phyloP scores from a whole-genome alignment of 2,329 filamentous ascomycete species.

The Eutypella sp. region DNA sequence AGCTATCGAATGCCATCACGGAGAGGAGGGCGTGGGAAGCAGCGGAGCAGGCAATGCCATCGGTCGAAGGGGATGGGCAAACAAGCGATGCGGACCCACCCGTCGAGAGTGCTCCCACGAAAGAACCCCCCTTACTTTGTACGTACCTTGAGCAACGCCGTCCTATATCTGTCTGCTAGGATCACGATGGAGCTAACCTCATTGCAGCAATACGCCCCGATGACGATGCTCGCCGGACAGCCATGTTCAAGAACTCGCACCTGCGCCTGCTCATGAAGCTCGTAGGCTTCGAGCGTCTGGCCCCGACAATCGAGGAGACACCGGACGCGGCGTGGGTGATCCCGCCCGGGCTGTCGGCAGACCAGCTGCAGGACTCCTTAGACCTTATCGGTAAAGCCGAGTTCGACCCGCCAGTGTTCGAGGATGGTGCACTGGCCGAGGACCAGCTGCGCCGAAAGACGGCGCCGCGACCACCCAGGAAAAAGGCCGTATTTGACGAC shows the following conservation, averaged over 20 bases:
- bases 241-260: constrained; percentile 86
- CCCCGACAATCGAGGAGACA: constrained; percentile 58
- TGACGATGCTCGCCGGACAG: constrained; percentile 60
- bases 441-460: constrained; percentile 73
- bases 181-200: constrained; percentile 22
- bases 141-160: constrained; percentile 27
- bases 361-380: constrained; percentile 62
- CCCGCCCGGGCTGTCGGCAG: constrained; percentile 58
- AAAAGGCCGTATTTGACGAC: constrained; percentile 63
- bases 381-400: constrained; percentile 72
- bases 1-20: constrained; percentile 61
- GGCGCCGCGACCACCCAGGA: constrained; percentile 43
- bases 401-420: constrained; percentile 71
- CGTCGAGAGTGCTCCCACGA: constrained; percentile 22
- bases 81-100: constrained; percentile 17
- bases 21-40: constrained; percentile 75
- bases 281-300: constrained; percentile 60
- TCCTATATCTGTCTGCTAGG: background rate
- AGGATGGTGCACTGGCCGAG: constrained; percentile 68
- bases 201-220: constrained; percentile 55
- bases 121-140: constrained; percentile 48
- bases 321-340: constrained; percentile 75
- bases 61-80: constrained; percentile 29
- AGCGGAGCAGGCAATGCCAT: constrained; percentile 57
- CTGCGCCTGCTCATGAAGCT: constrained; percentile 79